Base-by-base conservation (phyloP, 371 early-diverging fungal species). In the Mortierella sp. region DNA sequence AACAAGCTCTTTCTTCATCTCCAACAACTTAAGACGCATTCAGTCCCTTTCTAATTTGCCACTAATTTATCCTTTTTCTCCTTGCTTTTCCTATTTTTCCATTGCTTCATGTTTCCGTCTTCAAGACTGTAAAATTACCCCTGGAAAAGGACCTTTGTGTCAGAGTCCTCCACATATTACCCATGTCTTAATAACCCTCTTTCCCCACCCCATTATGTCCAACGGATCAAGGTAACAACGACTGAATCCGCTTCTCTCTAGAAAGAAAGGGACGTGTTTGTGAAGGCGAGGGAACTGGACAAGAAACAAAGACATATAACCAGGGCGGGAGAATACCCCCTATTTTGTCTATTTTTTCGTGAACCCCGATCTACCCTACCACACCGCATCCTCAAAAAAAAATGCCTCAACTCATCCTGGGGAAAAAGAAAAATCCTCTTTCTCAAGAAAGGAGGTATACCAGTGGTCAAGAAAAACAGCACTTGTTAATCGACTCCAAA, bases 381-480 rank as follows among this genome's bases (percentile, higher is more conserved):
- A 51, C 51, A 51, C 4, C 51, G 4, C 16, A 51, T 21, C 51
- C 6, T 51, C 5, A 4, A 63, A 35, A 35, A 63, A 63, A 63
- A 63, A 63, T 32, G 63, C 63, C 63, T 63, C 63, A 63, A 21
- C 18, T 63, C 18, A 63, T 63, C 32, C 63, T 63, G 35, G 63
- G 35, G 63, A 35, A 63, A 63, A 63, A 63, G 63, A 63, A 63
- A 58, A 32, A 63, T 63, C 63, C 63, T 63, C 63, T 35, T 32
- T 32, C 18, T 32, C 35, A 16, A 16, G 4, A 35, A 16, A 16
- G 18, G 35, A 41, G 63, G 32, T 2, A n/a, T 6, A 63, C 2
- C 63, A 7, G 63, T 18, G 35, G 63, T 21, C 3, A n/a, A 10
- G n/a, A 27, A 27, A 21, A 56, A 4, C 21, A 21, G 51, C 27